Evolutionary conservation across 148 eudicot genomes (phyloP), one percentile per base, ranked within the genome.

Genomic region (Camellia japonica): DNA sequence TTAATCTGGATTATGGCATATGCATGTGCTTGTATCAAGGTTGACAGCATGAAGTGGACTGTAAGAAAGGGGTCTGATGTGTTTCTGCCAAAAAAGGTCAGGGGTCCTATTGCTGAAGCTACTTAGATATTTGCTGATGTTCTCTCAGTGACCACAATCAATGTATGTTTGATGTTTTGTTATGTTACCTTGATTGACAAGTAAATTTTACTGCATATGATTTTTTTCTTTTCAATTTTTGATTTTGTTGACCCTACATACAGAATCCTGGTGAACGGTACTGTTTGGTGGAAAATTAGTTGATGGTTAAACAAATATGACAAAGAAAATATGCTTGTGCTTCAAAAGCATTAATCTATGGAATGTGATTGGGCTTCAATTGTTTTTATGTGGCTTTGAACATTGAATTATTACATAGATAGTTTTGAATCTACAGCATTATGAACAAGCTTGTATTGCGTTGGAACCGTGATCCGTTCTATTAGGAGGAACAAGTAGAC

Each of bases 101-200:
- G 18, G 49, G 65, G 46, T 81, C 65, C 60, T 70, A 42, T n/a
- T 59, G 55, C 70, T 59, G 71, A 38, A 30, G 74, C 67, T 74
- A 68, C 61, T 66, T 46, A 14, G 59, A 12, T 8, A 15, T 30
- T 70, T 46, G 62, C 46, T 60, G 52, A 46, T 6, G 44, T 30
- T 71, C 41, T 15, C n/a, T 10, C 23, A 60, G 75, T 8, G 47
- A 59, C 20, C 47, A 74, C 46, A 43, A 41, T 42, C 10, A 58
- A 42, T n/a, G 18, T 23, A 78, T 69, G 56, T 78, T 41, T 41
- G 65, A 43, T 44, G 20, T 44, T 9, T 46, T 49, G 52, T 76
- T 61, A 20, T 19, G 46, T 8, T 61, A 42, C 56, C 30, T 15
- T 18, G 43, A 41, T 38, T 44, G 75, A 61, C 38, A 46, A 19